These are phyloP conservation scores for Spatholobus suberectus DNA, from an alignment of 306 rosid species.

Conservation along the genomic window DNA sequence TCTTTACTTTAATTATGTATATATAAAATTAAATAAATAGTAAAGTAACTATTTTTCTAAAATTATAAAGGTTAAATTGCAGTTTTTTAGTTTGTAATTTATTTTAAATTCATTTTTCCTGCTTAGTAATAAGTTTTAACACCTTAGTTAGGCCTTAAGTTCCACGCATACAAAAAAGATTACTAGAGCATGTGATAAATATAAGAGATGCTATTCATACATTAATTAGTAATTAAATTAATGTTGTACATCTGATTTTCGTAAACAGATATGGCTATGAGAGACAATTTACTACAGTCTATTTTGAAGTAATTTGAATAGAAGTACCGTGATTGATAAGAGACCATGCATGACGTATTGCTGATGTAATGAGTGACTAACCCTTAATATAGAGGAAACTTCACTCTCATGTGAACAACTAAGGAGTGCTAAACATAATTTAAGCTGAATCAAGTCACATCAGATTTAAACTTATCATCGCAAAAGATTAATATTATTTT, in stretches of 20 bases:
- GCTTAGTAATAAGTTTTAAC: background rate
- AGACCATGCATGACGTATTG: background rate
- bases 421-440: background rate
- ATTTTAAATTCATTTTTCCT: background rate
- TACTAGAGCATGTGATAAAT: background rate
- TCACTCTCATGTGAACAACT: background rate
- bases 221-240: background rate
- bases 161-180: background rate
- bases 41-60: no score
- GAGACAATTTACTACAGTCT: background rate
- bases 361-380: background rate
- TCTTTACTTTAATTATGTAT: no score
- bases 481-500: background rate
- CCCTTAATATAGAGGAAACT: background rate
- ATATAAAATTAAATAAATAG: no score
- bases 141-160: background rate
- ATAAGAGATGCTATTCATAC: background rate
- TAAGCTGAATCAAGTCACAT: background rate
- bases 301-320: background rate
- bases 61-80: no score
- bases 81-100: background rate
- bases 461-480: background rate
- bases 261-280: background rate
- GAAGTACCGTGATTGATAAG: background rate
- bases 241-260: background rate